Evolutionary conservation across 805 yeast genomes (phyloP), one percentile per base, ranked within the genome.

Genomic region (Yarrowia osloensis): DNA sequence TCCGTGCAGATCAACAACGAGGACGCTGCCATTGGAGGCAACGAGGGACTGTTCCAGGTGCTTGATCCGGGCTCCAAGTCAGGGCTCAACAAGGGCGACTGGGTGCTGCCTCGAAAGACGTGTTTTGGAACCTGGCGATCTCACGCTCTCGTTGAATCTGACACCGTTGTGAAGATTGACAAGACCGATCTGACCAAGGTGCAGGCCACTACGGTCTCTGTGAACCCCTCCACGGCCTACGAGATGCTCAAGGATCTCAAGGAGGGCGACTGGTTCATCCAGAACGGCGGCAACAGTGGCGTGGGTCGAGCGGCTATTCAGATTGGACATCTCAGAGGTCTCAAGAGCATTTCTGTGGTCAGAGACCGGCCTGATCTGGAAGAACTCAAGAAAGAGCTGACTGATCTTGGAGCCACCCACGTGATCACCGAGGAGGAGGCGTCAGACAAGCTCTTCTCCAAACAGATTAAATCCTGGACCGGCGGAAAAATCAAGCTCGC

Each of bases 71-170:
- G 97, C 22, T 71, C 81, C 11, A 73, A 77, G 17, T 21, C 55
- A 13, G 70, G 71, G 22, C 79, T 90, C 63, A 71, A 80, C 52
- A 78, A 79, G 1, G 97, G 97, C 54, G 98, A 95, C 76, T 91
- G 96, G 93, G 91, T 88, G 42, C 84, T 94, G 50, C 98, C 98
- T 12, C 74, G 85, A 12, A 79, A 79, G 46, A 88, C 91, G 13
- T 88, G 89, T 71, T 88, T 87, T 68, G 99, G 99, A 33, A 94
- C 99, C 3, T 95, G 99, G 99, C 83, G 96, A 69, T 85, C 94
- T 2, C 90, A 88, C 71, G 87, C 89, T 11, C 75, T 88, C 57
- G 84, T 87, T 8, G 76, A 74, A 1, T 83, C 82, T 15, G 86
- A 88, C 24, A 81, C 81, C 66, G 76, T 79, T 31, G 37, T 39